Evolutionary conservation across 345 rosid species (phyloP).

Genomic region (Leavenworthia alabamica): DNA sequence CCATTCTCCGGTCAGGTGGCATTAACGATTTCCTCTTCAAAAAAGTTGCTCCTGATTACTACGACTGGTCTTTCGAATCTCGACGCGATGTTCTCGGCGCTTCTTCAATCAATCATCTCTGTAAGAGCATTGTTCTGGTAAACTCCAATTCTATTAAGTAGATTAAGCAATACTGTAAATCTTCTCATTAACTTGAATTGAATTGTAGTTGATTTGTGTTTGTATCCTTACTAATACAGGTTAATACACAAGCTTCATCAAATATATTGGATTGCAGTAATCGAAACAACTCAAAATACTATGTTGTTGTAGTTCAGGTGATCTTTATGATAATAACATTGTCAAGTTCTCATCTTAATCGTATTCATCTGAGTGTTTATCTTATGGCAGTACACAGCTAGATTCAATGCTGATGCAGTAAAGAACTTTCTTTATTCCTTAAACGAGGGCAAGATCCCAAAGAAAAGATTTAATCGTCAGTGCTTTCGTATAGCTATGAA

Average conservation of each 20-base stretch:
- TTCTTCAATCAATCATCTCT: constrained; percentile 71
- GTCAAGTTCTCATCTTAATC: not conserved
- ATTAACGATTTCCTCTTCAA: constrained; percentile 54
- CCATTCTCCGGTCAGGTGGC: constrained; percentile 51
- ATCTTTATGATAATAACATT: not conserved
- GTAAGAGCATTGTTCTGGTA: constrained; percentile 95
- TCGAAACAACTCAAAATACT: constrained; percentile 72
- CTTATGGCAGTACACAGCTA: constrained; percentile 59
- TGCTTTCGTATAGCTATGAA: constrained; percentile 17
- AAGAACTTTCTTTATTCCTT: constrained; percentile 57
- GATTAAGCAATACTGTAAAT: not conserved
- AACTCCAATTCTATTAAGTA: not conserved
- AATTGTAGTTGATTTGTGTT: not conserved
- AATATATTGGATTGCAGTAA: constrained; percentile 63
- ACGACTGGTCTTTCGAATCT: constrained; percentile 63
- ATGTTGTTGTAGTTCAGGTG: constrained; percentile 84
- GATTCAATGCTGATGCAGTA: constrained; percentile 77
- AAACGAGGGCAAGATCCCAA: constrained; percentile 64
- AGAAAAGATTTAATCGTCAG: constrained; percentile 85
- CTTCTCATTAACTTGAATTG: not conserved
- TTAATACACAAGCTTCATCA: constrained; percentile 73
- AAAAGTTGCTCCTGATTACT: constrained; percentile 59
- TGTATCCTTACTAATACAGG: constrained; percentile 34
- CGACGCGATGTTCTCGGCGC: constrained; percentile 68
- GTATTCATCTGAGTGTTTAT: not conserved